A percentile compares a stretch with the other conserved stretches of the same genome.
phyloP scores from a whole-genome alignment of 148 eudicot species.

The Limonium bicolor region DNA sequence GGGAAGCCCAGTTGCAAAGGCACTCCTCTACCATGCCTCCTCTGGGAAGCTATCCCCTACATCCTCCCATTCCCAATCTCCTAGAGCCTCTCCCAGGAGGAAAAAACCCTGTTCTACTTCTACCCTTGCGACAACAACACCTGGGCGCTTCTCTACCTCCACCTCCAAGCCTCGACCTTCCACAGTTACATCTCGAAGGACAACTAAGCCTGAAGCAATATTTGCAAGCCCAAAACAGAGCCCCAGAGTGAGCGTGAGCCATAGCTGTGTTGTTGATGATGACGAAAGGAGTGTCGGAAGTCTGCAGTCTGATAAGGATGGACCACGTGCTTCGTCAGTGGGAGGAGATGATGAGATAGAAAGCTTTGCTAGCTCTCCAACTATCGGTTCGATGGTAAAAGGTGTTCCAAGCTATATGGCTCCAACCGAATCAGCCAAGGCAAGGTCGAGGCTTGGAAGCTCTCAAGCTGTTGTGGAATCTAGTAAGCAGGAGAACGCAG shows the following conservation, averaged over 20 bases:
- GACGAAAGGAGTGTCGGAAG: background rate
- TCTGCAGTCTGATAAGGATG: background rate
- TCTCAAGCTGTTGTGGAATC: background rate
- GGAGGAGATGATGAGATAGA: background rate
- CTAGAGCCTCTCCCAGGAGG: background rate
- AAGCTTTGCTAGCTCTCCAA: conserved; percentile 1
- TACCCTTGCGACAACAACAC: too few species aligned
- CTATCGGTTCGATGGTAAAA: background rate
- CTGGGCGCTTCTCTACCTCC: conserved; percentile 3
- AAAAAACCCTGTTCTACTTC: too few species aligned
- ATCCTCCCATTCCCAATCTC: background rate
- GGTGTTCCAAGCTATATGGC: conserved; percentile 4
- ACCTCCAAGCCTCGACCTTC: too few species aligned
- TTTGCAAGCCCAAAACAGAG: background rate
- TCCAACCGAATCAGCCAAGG: conserved; percentile 3
- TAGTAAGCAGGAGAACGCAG: too few species aligned
- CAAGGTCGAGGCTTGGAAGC: conserved; percentile 2
- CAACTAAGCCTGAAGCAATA: background rate
- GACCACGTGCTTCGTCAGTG: background rate
- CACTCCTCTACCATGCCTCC: conserved; percentile 4
- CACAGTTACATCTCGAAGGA: too few species aligned
- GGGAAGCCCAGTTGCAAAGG: conserved; percentile 4
- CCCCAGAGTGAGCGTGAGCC: background rate
- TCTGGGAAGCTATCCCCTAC: background rate
- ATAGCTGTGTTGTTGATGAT: background rate